Base-by-base conservation (phyloP, 495 filamentous ascomycete species). In the Aspergillus campestris region DNA sequence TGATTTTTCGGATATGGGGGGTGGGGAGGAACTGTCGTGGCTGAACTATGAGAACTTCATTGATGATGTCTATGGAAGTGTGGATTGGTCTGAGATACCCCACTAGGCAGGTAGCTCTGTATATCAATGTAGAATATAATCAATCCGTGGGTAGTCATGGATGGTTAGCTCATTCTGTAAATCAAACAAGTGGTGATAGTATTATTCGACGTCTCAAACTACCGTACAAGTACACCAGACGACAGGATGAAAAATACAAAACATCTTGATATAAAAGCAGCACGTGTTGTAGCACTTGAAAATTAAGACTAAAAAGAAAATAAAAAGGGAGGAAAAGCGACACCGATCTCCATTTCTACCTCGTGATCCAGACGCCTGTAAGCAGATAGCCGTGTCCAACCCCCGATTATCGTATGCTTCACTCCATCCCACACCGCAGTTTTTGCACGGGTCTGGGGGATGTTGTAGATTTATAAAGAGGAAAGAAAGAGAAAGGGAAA, bases 21-120 rank as follows among this genome's bases (percentile, higher is more conserved):
- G 38, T 1, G 47, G 31, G 3, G 47, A 56, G 44, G 49, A 67
- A 34, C 45, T 45, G 27, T 56, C 61, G 1, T 67, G 64, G 64
- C 29, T 50, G 27, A 65, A 56, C 14, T 67, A 65, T 40, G 60
- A 61, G 40, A 65, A 42, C 15, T 67, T 67, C 40, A 58, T 67
- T 30, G 60, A 52, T 2, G 62, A 61, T 44, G 45, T 67, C 13
- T 60, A 60, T 49, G 56, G 57, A 18, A 58, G 39, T 31, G 50
- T 46, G 11, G 55, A 64, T 24, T 24, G 18, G 18, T 24, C 18
- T 24, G 18, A 24, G 18, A 24, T 24, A 24, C 18, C 18, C 18
- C 18, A 24, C 4, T 24, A 24, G 4, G 18, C 18, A 24, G 18
- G 2, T n/a, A n/a, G n/a, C n/a, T n/a, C n/a, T n/a, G n/a, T 24